Evolutionary conservation across 768 basidiomycete species (phyloP), one percentile per base, ranked within the genome.

Genomic region (Hygrocybe punicea): DNA sequence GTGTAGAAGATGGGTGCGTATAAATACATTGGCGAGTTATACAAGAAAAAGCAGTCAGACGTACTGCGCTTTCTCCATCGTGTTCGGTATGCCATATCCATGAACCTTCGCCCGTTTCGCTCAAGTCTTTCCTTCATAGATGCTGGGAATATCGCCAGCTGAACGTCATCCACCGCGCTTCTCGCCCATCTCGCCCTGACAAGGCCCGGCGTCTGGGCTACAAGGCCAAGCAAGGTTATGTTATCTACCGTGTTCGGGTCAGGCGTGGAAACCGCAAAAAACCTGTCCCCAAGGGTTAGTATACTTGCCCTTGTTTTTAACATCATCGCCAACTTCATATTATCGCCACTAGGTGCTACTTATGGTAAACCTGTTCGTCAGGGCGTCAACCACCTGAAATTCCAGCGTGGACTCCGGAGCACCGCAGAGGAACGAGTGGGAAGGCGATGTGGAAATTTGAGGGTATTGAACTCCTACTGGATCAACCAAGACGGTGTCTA

Each of bases 201-300:
- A 99, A 98, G 82, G 97, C 97, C 61, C 91, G 97, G 72, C 88
- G 95, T 63, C 81, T 99, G 60, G 97, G 97, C 49, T 99, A 98
- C 87, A 99, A 98, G 81, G 94, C 97, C 73, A 99, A 99, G 84
- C 97, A 99, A 78, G 97, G 97, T 67, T 99, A 93, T 72, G 89
- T 98, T 63, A 76, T 99, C 78, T 99, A 99, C 81, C 92, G 97
- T 68, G 80, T 99, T 67, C 91, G 97, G 64, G 96, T 99, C 63
- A 87, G 97, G 67, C 85, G 95, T 62, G 97, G 97, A 72, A 98
- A 98, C 84, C 87, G 97, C 79, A 99, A 99, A 82, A 97, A 94
- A 84, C 94, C 89, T 61, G 96, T 90, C 59, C 90, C 90, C 67
- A 99, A 99, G 83, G 97, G 96, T 93, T 56, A 52, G 78, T 70